Evolutionary conservation across 129 eudicot genomes (phyloP), one percentile per base, ranked within the genome.

Genomic region (Arctium lappa): DNA sequence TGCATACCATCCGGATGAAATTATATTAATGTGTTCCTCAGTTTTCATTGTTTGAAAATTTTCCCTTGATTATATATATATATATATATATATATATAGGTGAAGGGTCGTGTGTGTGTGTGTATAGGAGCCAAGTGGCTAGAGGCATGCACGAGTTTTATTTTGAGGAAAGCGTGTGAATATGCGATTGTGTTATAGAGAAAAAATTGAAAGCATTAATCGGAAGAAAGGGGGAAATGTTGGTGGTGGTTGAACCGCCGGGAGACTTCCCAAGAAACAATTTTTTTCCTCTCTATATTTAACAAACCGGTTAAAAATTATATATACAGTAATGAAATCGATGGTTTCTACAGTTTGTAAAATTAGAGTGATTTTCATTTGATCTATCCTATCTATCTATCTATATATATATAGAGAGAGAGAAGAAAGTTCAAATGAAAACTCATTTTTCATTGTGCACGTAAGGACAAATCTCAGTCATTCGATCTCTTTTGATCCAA

Each of bases 211-310:
- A 83, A 85, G 86, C 80, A 94, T 87, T 81, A 74, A 81, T 36
- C 75, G 83, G 81, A 16, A 22, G 5, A 78, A 84, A 77, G 15
- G 68, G 68, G 71, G 83, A 82, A 42, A 82, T 86, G 86, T 90
- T 72, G 97, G 88, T 94, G 98, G 97, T 92, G 86, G 98, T 94
- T 94, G 94, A 89, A 93, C 92, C 91, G 79, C 90, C 88, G 30
- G 68, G 85, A 72, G 85, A 89, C 85, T 72, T 63, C n/a, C 53
- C 68, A 73, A 63, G 75, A 18, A 39, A 46, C 76, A 8, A 48
- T 11, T 79, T 73, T 11, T 79, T 73, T 79, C 80, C 9, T 78
- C 86, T 78, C 75, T 69, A 53, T 36, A 29, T 63, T 72, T 84
- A 12, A 69, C 76, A 36, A 40, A 42, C 48, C 13, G 15, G 22